Conservation (phyloP, 1,284 basidiomycete genomes). For the Irpex sp. region DNA sequence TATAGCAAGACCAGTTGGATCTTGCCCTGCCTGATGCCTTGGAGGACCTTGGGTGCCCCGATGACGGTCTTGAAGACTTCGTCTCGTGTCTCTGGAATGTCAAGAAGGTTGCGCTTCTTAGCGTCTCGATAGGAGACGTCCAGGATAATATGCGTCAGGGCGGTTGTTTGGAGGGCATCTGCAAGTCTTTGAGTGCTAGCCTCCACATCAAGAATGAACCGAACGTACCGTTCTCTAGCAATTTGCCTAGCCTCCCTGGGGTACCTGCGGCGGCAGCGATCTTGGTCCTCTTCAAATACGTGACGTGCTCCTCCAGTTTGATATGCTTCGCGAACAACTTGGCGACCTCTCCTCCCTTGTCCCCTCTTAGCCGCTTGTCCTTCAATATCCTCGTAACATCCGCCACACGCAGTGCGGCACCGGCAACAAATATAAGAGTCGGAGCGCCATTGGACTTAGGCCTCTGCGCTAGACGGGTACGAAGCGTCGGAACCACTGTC, state of each 20-base stretch:
- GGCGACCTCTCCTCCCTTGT: conserved; percentile 79
- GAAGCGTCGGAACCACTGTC: conserved; percentile 65
- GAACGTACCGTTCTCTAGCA: conserved; percentile 58
- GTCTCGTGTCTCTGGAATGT: conserved; percentile 78
- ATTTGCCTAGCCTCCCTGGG: conserved; percentile 76
- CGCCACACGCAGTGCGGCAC: conserved; percentile 76
- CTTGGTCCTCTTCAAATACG: conserved; percentile 71
- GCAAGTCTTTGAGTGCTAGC: conserved; percentile 10
- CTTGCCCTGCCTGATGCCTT: conserved; percentile 66
- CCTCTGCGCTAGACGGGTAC: conserved; percentile 63
- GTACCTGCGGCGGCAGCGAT: conserved; percentile 80
- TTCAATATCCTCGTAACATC: conserved; percentile 73
- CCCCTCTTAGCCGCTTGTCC: conserved; percentile 62
- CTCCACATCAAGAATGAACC: conserved; percentile 35
- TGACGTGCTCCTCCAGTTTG: conserved; percentile 77
- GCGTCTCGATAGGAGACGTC: conserved; percentile 68
- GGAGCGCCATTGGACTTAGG: conserved; percentile 75
- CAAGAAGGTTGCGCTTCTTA: conserved; percentile 72
- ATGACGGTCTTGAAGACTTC: conserved; percentile 77
- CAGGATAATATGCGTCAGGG: conserved; percentile 78
- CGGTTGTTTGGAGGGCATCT: conserved; percentile 70
- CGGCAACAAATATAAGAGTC: conserved; percentile 72
- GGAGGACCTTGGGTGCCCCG: conserved; percentile 54
- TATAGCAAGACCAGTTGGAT: conserved; percentile 75
- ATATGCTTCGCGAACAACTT: conserved; percentile 87